Evolutionary conservation across 768 basidiomycete genomes (phyloP), one percentile per base, ranked within the genome.

Genomic region (Porpolomopsis calyptriformis): DNA sequence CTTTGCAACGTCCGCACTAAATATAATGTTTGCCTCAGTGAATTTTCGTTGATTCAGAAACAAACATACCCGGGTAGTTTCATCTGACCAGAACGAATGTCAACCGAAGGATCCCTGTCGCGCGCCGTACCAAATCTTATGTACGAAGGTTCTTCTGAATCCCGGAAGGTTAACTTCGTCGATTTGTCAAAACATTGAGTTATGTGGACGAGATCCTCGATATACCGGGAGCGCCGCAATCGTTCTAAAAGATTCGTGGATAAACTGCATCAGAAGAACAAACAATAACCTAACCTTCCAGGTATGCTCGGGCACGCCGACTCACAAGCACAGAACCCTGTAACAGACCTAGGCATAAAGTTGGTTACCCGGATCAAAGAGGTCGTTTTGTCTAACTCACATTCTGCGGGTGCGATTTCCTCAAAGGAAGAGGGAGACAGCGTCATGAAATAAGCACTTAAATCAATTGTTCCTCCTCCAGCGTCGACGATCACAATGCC

Each of bases 401-500:
- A 76, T 53, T 68, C 62, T 1, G 67, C 54, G 0, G 66, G 65
- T 2, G 73, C 70, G 22, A 76, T 68, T 56, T 79, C 78, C 45
- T 74, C 69, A 24, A 76, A 68, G 0, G 52, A 43, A 8, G 60
- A 52, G 1, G 57, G 52, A 3, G 53, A 48, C 1, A 61, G 46
- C 1, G 53, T 58, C n/a, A 52, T 53, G 24, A 64, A 65, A 46
- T 80, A 81, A 10, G 72, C 64, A 48, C 74, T 78, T 33, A 80
- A 62, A 49, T 82, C 78, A 22, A 81, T 64, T 0, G 77, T 82
- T 16, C 77, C 79, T 35, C 77, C 77, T 5, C 79, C 78, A 2
- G 77, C 76, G 48, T 81, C 77, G n/a, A 80, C 70, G 26, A 80
- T 63, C 47, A 76, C 60, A 2, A 78, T 60, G 1, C 72, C 73